Evolutionary conservation across 345 rosid genomes (phyloP).

Genomic region (Crucihimalaya himalaica): DNA sequence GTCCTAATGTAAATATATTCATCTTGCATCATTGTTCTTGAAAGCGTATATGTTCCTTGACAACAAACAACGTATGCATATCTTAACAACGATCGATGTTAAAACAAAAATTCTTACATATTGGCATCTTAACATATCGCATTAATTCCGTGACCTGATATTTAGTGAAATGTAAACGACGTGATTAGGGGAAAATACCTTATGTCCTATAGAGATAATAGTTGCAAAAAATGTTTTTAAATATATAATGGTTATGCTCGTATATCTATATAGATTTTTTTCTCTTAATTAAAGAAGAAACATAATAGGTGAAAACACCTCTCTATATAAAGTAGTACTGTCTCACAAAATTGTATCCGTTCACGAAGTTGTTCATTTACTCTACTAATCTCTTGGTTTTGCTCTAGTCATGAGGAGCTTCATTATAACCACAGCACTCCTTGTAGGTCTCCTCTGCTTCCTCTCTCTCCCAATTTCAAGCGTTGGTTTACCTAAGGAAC

Average conservation of each 20-base stretch:
- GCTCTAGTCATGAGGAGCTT: background rate
- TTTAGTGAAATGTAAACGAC: slow-evolving; percentile 20
- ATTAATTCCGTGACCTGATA: slow-evolving; percentile 6
- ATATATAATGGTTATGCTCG: background rate
- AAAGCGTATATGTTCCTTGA: background rate
- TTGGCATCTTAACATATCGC: slow-evolving; percentile 3
- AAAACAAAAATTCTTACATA: background rate
- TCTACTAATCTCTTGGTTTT: background rate
- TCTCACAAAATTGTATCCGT: background rate
- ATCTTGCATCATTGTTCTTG: too few species aligned
- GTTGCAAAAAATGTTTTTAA: background rate
- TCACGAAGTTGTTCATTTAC: background rate
- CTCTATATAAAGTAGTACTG: slow-evolving; percentile 11
- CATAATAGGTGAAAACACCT: background rate
- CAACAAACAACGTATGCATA: background rate
- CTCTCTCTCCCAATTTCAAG: background rate
- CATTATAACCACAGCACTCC: slow-evolving; percentile 4
- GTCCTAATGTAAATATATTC: too few species aligned
- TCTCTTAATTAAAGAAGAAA: background rate
- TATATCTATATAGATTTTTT: background rate
- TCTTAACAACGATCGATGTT: background rate
- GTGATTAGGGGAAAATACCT: background rate
- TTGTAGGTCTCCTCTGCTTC: background rate
- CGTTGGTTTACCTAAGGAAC: background rate
- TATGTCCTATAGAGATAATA: background rate